Evolutionary conservation across 225 moss, liverwort and hornwort genomes (phyloP), one percentile per base, ranked within the genome.

Genomic region (Polytrichum formosum): DNA sequence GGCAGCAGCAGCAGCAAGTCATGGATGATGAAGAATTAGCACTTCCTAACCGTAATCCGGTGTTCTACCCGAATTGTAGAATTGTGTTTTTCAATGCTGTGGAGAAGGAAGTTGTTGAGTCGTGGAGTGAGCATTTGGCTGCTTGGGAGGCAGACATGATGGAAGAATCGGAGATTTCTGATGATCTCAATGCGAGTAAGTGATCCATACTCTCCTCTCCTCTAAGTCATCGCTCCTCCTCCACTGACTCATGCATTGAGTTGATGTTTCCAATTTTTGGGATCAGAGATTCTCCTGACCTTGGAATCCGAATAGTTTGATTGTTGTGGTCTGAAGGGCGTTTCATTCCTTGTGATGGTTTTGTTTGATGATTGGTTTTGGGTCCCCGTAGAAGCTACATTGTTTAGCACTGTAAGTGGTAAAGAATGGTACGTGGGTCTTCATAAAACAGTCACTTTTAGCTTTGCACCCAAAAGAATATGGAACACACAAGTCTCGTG

Each of bases 161-260:
- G 26, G 88, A 88, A 18, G 85, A 85, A 22, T 70, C 70, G 18
- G 56, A 74, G 4, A 27, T 66, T 5, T 77, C 90, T 25, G 83
- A 76, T 25, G 46, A 23, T 6, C 58, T 88, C 70, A 91, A 91
- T 28, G 85, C 81, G 65, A 76, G 73, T 77, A 13, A 27, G 54
- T 68, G 22, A 5, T 28, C 19, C 7, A 56, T n/a, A 56, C 56
- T 56, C 20, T 56, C 20, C 33, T 33, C 33, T 8, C 8, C 8
- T 33, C 8, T 8, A 33, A 33, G 33, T 33, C 6, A 8, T 33
- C 33, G 8, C 33, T 33, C 33, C 33, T 33, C 8, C 1, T 31
- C 31, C 31, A 31, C 31, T 31, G 31, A 33, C 33, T 33, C 33
- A 33, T 33, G 33, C 33, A 8, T 8, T 33, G 33, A 33, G 33